phyloP scores from a whole-genome alignment of 2,329 filamentous ascomycete genomes.

The Gremmenia infestans region DNA sequence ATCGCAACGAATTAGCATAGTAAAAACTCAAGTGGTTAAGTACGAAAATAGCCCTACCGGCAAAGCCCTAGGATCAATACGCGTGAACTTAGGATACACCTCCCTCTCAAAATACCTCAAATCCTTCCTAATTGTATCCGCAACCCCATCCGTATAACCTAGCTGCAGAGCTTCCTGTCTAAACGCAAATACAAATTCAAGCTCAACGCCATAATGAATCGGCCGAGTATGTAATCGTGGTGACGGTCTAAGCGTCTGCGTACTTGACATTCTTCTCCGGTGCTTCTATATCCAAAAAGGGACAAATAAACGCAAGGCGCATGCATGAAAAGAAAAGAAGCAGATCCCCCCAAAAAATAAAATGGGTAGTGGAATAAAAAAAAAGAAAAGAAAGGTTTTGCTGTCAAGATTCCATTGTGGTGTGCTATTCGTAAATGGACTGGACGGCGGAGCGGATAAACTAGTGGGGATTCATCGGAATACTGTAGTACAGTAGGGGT shows the following conservation, averaged over 20 bases:
- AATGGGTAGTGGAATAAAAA: not conserved
- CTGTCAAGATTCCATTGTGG: no score
- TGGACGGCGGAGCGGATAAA: not conserved
- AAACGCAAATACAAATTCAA: conserved; percentile 25
- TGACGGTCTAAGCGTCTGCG: not conserved
- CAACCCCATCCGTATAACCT: not conserved
- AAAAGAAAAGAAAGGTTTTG: not conserved
- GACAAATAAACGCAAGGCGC: no score
- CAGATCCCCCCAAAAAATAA: not conserved
- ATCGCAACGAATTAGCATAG: no score
- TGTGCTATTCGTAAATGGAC: not conserved
- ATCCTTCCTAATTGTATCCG: conserved; percentile 6
- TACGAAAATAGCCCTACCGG: not conserved
- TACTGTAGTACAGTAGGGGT: no score
- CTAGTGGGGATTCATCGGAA: not conserved
- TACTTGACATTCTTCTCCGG: no score
- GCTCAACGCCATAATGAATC: conserved; percentile 19
- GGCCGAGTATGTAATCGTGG: not conserved
- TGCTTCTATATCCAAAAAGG: no score
- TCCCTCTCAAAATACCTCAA: conserved; percentile 12
- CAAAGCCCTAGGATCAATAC: not conserved
- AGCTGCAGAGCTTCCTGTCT: conserved; percentile 16
- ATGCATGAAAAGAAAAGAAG: not conserved
- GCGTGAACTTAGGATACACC: conserved; percentile 5
- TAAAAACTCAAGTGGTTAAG: no score